These are phyloP conservation scores for Rhizopus delemar DNA, from an alignment of 371 early-diverging fungal species.

Conservation along the genomic window DNA sequence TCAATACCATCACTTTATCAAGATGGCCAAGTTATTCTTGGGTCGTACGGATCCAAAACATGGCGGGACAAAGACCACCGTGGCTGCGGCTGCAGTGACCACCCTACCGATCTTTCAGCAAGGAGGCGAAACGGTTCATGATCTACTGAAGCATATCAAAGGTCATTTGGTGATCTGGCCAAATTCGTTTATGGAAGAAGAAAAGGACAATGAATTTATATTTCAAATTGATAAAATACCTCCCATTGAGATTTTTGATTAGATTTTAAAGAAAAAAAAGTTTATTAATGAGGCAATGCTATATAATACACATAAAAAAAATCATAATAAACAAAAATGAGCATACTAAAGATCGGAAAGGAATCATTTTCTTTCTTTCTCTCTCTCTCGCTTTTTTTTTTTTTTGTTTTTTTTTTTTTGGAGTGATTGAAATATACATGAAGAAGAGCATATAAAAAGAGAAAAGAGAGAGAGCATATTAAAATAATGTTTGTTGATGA, in stretches of 20 bases:
- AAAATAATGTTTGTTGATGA: conserved; percentile 27
- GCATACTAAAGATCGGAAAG: no score
- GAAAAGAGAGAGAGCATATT: neutral
- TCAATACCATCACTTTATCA: conserved; percentile 57
- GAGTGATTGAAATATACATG: no score
- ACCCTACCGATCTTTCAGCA: conserved; percentile 9
- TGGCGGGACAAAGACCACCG: conserved; percentile 24
- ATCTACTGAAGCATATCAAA: conserved; percentile 38
- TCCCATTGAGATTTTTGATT: conserved; percentile 63
- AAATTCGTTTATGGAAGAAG: conserved; percentile 56
- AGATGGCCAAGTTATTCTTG: conserved; percentile 38
- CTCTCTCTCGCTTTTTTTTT: no score
- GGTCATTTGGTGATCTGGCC: conserved; percentile 66
- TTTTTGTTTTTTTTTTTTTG: no score
- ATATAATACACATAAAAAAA: neutral
- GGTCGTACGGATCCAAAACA: conserved; percentile 30
- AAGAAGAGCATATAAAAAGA: neutral
- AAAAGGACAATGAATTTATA: conserved; percentile 49
- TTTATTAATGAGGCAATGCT: neutral
- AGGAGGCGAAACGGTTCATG: conserved; percentile 16
- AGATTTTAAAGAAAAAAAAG: conserved; percentile 16
- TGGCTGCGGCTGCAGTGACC: conserved; percentile 23
- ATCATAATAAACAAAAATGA: no score
- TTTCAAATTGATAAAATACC: conserved; percentile 53
- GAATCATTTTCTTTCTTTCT: no score